These are phyloP conservation scores for Coniosporium tulheliwenetii DNA, from an alignment of 2,329 filamentous ascomycete species.

Conservation along the genomic window DNA sequence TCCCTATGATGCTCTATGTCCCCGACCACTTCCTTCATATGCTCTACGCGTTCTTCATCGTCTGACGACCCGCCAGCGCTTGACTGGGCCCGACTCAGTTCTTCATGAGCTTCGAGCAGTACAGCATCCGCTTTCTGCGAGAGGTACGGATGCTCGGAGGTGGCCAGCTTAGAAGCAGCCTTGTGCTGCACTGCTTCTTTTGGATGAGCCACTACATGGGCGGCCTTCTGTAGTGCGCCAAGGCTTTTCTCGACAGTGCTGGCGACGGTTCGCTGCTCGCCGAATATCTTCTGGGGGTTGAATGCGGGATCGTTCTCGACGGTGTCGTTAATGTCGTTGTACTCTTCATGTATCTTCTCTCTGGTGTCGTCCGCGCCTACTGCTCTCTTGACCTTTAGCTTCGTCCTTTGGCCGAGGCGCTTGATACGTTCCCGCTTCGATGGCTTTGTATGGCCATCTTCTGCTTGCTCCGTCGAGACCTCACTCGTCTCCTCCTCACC, in stretches of 20 bases:
- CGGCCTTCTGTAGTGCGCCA: constrained; percentile 7
- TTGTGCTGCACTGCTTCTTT: constrained; percentile 13
- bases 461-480: not conserved
- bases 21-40: constrained; percentile 8
- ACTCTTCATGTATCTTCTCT: constrained; percentile 2
- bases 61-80: constrained; percentile 1
- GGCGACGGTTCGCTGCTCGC: constrained; percentile 6
- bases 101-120: constrained; percentile 17
- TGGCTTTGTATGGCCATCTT: not conserved
- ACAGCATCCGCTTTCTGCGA: constrained; percentile 16
- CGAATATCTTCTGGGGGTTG: constrained; percentile 13
- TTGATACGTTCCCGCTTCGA: constrained; percentile 3
- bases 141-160: constrained; percentile 18
- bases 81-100: constrained; percentile 9
- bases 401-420: constrained; percentile 3
- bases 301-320: constrained; percentile 17
- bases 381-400: constrained; percentile 5
- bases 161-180: constrained; percentile 15
- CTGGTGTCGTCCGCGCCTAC: constrained; percentile 1
- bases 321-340: constrained; percentile 2
- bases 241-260: constrained; percentile 6
- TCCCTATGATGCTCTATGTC: constrained; percentile 17
- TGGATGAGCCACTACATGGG: constrained; percentile 15
- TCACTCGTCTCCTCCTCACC: not conserved
- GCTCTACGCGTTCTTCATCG: constrained; percentile 3